phyloP scores from a whole-genome alignment of 2,329 filamentous ascomycete genomes.

The Huntiella omanensis region DNA sequence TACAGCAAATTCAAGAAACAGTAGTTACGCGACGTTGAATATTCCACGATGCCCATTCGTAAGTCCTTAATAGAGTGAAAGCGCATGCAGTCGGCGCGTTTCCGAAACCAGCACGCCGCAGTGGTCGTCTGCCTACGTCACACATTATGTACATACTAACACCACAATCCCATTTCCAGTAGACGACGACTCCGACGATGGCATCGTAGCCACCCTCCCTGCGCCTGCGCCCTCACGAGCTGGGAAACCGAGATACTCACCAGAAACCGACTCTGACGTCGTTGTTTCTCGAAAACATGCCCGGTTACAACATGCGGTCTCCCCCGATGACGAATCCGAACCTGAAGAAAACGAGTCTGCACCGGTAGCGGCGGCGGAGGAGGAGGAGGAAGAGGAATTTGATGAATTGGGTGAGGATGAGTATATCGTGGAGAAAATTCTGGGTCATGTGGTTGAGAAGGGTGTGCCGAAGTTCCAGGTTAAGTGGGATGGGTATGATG shows the following conservation, averaged over 20 bases:
- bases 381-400: constrained; percentile 15
- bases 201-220: neutral
- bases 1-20: too few species aligned
- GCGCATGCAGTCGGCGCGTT: too few species aligned
- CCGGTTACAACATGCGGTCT: too few species aligned
- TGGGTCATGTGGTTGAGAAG: constrained; percentile 42
- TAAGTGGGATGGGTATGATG: constrained; percentile 65
- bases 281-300: too few species aligned
- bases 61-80: too few species aligned
- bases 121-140: too few species aligned
- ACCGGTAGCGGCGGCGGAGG: constrained; percentile 11
- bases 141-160: neutral
- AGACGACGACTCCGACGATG: constrained; percentile 6
- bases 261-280: too few species aligned
- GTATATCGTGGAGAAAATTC: constrained; percentile 51
- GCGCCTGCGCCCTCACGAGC: neutral
- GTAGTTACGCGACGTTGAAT: too few species aligned
- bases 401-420: constrained; percentile 24
- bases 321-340: neutral
- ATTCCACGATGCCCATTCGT: too few species aligned
- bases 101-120: too few species aligned
- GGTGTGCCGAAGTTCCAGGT: constrained; percentile 45
- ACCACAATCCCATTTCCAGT: neutral
- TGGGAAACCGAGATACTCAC: neutral
- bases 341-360: neutral